phyloP scores from a whole-genome alignment of 164 flowering plant species.

The Paratinospora sagittata region DNA sequence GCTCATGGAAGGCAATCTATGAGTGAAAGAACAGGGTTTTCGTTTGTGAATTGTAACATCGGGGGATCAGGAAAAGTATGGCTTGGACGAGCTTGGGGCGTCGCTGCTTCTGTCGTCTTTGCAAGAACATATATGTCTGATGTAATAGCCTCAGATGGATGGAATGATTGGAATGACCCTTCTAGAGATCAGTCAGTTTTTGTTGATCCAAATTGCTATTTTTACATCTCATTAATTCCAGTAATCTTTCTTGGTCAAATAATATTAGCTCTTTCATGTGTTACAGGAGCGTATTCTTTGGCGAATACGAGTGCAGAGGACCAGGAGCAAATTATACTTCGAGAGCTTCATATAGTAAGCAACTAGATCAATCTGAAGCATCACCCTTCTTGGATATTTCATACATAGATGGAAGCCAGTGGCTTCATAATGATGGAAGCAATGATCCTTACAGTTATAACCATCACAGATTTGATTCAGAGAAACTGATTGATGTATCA shows the following conservation, averaged over 20 bases:
- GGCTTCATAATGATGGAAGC: conserved; percentile 37
- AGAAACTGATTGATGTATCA: conserved; percentile 1
- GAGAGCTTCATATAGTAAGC: conserved; percentile 51
- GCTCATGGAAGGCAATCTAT: conserved; percentile 54
- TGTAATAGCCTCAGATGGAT: conserved; percentile 46
- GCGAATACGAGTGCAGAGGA: conserved; percentile 66
- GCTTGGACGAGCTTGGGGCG: conserved; percentile 87
- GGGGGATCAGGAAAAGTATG: conserved; percentile 56
- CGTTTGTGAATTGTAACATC: conserved; percentile 63
- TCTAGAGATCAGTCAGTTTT: conserved; percentile 44
- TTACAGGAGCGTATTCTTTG: conserved; percentile 60
- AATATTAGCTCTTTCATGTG: not conserved
- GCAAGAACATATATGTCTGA: conserved; percentile 59
- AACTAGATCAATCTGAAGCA: conserved; percentile 47
- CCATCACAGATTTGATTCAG: conserved; percentile 9
- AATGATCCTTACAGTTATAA: not conserved
- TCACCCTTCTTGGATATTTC: conserved; percentile 42
- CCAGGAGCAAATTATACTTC: conserved; percentile 49
- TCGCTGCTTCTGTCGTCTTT: conserved; percentile 59
- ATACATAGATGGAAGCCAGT: conserved; percentile 58
- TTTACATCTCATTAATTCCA: not conserved
- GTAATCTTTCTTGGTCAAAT: not conserved
- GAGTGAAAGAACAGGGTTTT: conserved; percentile 58
- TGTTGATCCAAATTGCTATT: conserved; percentile 17
- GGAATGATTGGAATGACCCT: conserved; percentile 53